Conservation (phyloP, 305 asterid genomes). For the Solanum hybrid region DNA sequence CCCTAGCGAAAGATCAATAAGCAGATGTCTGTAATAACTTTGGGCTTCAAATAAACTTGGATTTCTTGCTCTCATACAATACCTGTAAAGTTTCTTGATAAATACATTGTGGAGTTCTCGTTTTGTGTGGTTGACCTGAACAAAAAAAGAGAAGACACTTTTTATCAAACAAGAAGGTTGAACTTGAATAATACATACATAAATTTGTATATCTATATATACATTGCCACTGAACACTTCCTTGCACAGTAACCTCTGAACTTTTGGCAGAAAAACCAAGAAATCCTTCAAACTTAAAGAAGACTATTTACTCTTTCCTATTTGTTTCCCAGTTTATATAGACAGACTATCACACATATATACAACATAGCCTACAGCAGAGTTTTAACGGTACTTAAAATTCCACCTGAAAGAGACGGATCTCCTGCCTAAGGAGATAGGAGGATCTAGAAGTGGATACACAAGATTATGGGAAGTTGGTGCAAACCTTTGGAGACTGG, state of each 20-base stretch:
- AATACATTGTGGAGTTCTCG: slow-evolving; percentile 89
- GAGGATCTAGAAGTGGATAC: not conserved
- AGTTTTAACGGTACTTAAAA: not conserved
- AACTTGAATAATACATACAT: not conserved
- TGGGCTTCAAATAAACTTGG: not conserved
- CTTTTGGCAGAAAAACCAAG: not conserved
- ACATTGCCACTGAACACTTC: not conserved
- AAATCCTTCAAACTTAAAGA: not conserved
- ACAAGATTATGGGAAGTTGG: not conserved
- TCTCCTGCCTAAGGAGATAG: not conserved
- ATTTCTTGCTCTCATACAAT: slow-evolving; percentile 5
- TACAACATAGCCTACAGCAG: not conserved
- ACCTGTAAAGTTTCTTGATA: slow-evolving; percentile 92
- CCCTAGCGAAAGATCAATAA: not conserved
- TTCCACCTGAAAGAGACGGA: not conserved
- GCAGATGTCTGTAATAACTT: not conserved
- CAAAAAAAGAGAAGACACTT: slow-evolving; percentile 3
- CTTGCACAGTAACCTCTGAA: not conserved
- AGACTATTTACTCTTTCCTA: not conserved
- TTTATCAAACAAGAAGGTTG: not conserved
- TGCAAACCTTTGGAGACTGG: not conserved
- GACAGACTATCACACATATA: not conserved
- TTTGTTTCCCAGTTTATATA: not conserved
- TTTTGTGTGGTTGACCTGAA: slow-evolving; percentile 92
- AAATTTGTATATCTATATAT: not conserved